Percentiles rank a stretch among this genome's conserved stretches.
Conservation (phyloP, 2,329 filamentous ascomycete species). For the Epichloe sibirici region DNA sequence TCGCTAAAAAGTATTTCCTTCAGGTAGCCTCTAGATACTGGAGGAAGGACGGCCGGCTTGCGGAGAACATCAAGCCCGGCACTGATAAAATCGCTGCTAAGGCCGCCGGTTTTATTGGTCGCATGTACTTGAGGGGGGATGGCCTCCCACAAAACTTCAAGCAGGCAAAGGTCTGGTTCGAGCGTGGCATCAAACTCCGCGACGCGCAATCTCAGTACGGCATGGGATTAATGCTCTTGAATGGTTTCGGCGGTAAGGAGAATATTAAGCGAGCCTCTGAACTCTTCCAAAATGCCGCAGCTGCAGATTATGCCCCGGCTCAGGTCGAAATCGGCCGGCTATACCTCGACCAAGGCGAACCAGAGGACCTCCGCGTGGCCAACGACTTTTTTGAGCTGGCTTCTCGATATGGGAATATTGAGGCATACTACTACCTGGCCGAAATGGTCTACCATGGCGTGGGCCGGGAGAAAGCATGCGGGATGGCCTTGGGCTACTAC, state of each 20-base stretch:
- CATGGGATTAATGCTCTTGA: conserved; percentile 69
- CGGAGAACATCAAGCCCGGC: conserved; percentile 54
- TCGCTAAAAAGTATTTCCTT: conserved; percentile 71
- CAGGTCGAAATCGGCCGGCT: conserved; percentile 74
- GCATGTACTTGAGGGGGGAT: conserved; percentile 89
- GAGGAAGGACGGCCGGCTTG: conserved; percentile 62
- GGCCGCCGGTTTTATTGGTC: conserved; percentile 74
- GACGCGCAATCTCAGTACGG: conserved; percentile 79
- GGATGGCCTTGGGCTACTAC: conserved; percentile 69
- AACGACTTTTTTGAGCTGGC: conserved; percentile 82
- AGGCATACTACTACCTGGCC: conserved; percentile 84
- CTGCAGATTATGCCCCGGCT: conserved; percentile 68
- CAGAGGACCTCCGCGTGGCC: conserved; percentile 60
- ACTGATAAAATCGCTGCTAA: conserved; percentile 72
- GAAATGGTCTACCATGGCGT: conserved; percentile 75
- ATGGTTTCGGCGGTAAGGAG: conserved; percentile 59
- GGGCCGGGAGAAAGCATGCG: conserved; percentile 67
- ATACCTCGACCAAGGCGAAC: conserved; percentile 69
- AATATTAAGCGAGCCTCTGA: conserved; percentile 63
- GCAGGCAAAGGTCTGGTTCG: conserved; percentile 72
- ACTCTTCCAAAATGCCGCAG: conserved; percentile 65
- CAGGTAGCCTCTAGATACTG: conserved; percentile 72
- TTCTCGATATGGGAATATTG: conserved; percentile 69
- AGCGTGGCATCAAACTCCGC: conserved; percentile 59
- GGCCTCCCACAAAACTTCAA: conserved; percentile 68